Evolutionary conservation across 1,284 basidiomycete genomes (phyloP).

Genomic region (Ustilago vetiveriae): DNA sequence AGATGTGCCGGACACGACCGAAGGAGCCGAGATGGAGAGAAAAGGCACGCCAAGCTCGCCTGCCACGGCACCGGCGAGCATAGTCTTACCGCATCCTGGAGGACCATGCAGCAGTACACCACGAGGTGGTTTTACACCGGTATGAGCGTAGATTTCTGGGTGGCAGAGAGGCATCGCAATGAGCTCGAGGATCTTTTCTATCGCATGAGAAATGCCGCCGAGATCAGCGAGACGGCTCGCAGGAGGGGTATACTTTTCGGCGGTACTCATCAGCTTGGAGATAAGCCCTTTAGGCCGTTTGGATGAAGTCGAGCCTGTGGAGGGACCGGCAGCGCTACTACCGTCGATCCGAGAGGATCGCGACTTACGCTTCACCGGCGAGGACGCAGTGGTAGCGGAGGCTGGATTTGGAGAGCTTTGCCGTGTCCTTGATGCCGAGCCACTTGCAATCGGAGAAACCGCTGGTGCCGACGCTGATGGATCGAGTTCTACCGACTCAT

Average conservation of each 20-base stretch:
- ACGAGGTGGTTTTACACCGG: slow-evolving; percentile 88
- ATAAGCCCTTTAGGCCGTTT: slow-evolving; percentile 41
- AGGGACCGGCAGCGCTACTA: slow-evolving; percentile 10
- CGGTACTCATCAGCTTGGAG: slow-evolving; percentile 29
- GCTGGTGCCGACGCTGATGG: not conserved
- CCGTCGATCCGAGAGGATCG: slow-evolving; percentile 43
- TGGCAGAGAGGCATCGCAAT: slow-evolving; percentile 94
- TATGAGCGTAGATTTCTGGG: slow-evolving; percentile 92
- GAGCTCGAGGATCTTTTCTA: slow-evolving; percentile 93
- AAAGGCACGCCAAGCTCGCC: slow-evolving; percentile 84
- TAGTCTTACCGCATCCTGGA: slow-evolving; percentile 90
- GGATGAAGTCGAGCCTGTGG: slow-evolving; percentile 16
- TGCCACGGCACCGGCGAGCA: slow-evolving; percentile 75
- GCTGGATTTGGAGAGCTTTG: slow-evolving; percentile 31
- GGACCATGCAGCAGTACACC: slow-evolving; percentile 96
- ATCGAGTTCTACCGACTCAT: slow-evolving; percentile 1
- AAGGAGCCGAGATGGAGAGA: slow-evolving; percentile 90
- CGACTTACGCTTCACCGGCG: slow-evolving; percentile 55
- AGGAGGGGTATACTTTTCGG: slow-evolving; percentile 69
- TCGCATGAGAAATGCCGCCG: slow-evolving; percentile 83
- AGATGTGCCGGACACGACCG: slow-evolving; percentile 95
- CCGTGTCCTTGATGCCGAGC: slow-evolving; percentile 40
- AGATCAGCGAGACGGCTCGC: slow-evolving; percentile 80
- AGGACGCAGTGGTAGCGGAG: slow-evolving; percentile 13
- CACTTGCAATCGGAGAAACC: slow-evolving; percentile 22